A percentile compares a stretch with the other conserved stretches of the same genome.
phyloP scores from a whole-genome alignment of 2,329 filamentous ascomycete species.

The Microcera coccophila region DNA sequence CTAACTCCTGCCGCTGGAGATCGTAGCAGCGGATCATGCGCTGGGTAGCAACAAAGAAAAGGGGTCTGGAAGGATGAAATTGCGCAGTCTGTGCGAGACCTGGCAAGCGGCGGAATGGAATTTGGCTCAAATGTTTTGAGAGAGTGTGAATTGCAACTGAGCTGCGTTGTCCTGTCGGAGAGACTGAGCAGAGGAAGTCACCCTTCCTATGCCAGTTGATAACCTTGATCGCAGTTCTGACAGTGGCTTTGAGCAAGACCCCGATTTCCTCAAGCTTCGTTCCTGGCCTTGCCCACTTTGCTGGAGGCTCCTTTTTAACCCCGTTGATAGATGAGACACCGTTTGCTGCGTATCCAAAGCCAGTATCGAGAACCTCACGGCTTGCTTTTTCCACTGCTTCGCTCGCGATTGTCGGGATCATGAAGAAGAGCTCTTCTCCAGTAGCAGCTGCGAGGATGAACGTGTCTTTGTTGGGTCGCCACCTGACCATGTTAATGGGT shows the following conservation, averaged over 20 bases:
- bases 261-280: slow-evolving; percentile 69
- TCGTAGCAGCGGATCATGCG: slow-evolving; percentile 92
- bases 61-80: slow-evolving; percentile 88
- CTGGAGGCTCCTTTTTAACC: slow-evolving; percentile 67
- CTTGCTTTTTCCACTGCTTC: slow-evolving; percentile 71
- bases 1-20: slow-evolving; percentile 81
- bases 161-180: slow-evolving; percentile 69
- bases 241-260: slow-evolving; percentile 74
- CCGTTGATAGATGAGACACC: slow-evolving; percentile 53
- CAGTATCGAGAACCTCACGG: slow-evolving; percentile 73
- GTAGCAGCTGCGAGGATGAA: slow-evolving; percentile 78
- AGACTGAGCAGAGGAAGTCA: slow-evolving; percentile 91
- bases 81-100: slow-evolving; percentile 81
- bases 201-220: slow-evolving; percentile 92
- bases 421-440: slow-evolving; percentile 81
- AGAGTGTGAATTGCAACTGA: slow-evolving; percentile 93
- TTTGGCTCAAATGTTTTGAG: slow-evolving; percentile 90
- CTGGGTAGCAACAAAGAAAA: slow-evolving; percentile 95
- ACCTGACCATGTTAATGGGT: slow-evolving; percentile 80
- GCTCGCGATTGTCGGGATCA: slow-evolving; percentile 70
- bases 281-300: slow-evolving; percentile 79
- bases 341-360: slow-evolving; percentile 88
- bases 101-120: slow-evolving; percentile 77
- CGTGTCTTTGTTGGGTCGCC: slow-evolving; percentile 80
- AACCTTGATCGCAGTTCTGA: slow-evolving; percentile 77